Percentiles rank a stretch among this genome's conserved stretches.
phyloP scores from a whole-genome alignment of 805 yeast genomes.

The Phaffomyces thermotolerans region DNA sequence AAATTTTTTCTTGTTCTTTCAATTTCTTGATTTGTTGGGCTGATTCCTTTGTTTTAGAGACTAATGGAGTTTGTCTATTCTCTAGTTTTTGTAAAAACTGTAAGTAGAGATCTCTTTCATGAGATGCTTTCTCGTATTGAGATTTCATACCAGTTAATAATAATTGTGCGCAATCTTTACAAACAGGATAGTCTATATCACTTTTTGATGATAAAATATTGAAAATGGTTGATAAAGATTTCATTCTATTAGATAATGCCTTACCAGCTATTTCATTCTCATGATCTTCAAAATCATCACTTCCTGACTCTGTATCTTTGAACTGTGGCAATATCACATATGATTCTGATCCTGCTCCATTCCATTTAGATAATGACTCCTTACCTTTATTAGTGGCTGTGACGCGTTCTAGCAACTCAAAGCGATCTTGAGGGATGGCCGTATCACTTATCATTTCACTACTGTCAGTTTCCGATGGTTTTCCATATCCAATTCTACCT shows the following conservation, averaged over 20 bases:
- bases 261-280: slow-evolving; percentile 26
- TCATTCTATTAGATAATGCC: slow-evolving; percentile 42
- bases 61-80: slow-evolving; percentile 41
- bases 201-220: slow-evolving; percentile 64
- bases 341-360: slow-evolving; percentile 15
- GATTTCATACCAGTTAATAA: slow-evolving; percentile 57
- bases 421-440: slow-evolving; percentile 14
- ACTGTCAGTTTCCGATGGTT: slow-evolving; percentile 7
- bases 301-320: slow-evolving; percentile 6
- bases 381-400: neutral
- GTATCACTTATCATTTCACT: slow-evolving; percentile 9
- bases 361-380: slow-evolving; percentile 9
- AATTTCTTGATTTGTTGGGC: slow-evolving; percentile 17
- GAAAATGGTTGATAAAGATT: slow-evolving; percentile 57
- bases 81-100: slow-evolving; percentile 66
- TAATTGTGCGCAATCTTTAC: slow-evolving; percentile 73
- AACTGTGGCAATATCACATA: slow-evolving; percentile 24
- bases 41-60: slow-evolving; percentile 18
- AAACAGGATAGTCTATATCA: slow-evolving; percentile 80
- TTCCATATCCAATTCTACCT: slow-evolving; percentile 23
- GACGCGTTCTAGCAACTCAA: slow-evolving; percentile 11
- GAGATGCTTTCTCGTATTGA: slow-evolving; percentile 64
- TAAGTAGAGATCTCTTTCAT: slow-evolving; percentile 73
- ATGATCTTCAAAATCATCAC: slow-evolving; percentile 11
- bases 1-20: slow-evolving; percentile 35